Evolutionary conservation across 2,329 filamentous ascomycete genomes (phyloP).

Genomic region (Aschersonia sp.): DNA sequence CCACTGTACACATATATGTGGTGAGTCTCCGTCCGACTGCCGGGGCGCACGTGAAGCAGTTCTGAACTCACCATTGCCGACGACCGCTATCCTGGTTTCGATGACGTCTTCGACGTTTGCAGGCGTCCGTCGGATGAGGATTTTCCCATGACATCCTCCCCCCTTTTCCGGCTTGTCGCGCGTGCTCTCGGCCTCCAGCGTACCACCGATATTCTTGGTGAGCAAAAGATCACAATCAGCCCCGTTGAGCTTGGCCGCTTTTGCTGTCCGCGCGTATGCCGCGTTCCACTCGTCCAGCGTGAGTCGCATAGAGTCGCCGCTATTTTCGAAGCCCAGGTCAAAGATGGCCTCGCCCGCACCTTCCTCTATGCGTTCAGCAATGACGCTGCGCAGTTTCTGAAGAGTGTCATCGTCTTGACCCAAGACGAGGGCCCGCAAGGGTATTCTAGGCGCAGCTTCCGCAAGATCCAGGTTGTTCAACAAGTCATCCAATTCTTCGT

Average conservation of each 20-base stretch:
- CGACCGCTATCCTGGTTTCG: conserved; percentile 90
- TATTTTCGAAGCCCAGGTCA: conserved; percentile 83
- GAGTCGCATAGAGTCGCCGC: conserved; percentile 71
- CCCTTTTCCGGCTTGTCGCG: conserved; percentile 43
- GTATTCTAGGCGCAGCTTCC: conserved; percentile 52
- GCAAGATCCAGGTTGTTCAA: conserved; percentile 74
- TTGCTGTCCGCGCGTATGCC: conserved; percentile 51
- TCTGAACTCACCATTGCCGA: conserved; percentile 60
- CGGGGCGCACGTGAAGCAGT: not conserved
- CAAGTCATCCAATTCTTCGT: conserved; percentile 84
- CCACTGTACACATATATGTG: conserved; percentile 38
- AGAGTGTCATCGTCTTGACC: conserved; percentile 44
- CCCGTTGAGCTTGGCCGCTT: conserved; percentile 46
- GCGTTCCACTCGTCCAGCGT: conserved; percentile 58
- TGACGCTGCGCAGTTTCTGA: conserved; percentile 45
- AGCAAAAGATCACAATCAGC: conserved; percentile 72
- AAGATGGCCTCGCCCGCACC: conserved; percentile 83
- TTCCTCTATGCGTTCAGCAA: conserved; percentile 60
- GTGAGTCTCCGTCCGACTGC: too few species aligned
- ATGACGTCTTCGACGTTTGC: conserved; percentile 72
- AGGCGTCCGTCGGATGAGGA: conserved; percentile 66
- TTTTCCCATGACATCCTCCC: conserved; percentile 66
- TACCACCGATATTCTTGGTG: conserved; percentile 79
- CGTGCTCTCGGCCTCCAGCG: conserved; percentile 51
- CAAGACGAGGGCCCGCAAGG: conserved; percentile 64